Evolutionary conservation across 768 basidiomycete species (phyloP).

Genomic region (Dentipellis sp.): DNA sequence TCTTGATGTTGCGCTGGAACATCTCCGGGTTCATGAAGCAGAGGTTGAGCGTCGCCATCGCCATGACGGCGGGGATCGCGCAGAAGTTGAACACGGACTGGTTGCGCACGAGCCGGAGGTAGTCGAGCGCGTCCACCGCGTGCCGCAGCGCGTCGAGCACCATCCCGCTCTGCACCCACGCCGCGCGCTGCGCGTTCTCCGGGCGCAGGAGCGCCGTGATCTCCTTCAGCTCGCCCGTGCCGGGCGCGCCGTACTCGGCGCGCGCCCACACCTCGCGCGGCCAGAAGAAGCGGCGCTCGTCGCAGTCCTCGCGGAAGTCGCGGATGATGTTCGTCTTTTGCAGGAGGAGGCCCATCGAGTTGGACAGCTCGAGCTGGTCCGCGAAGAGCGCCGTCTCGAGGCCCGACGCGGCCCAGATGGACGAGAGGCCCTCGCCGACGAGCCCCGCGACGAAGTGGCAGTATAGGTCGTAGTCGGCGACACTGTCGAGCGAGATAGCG

Average conservation of each 20-base stretch:
- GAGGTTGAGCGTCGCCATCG: slow-evolving; percentile 83
- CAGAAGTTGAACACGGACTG: slow-evolving; percentile 95
- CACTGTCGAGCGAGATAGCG: slow-evolving; percentile 58
- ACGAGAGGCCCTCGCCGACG: slow-evolving; percentile 90
- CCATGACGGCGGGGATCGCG: slow-evolving; percentile 92
- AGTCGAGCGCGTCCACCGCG: slow-evolving; percentile 79
- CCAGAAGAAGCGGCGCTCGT: slow-evolving; percentile 87
- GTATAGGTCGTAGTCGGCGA: slow-evolving; percentile 91
- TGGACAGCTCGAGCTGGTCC: slow-evolving; percentile 78
- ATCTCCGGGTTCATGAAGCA: slow-evolving; percentile 92
- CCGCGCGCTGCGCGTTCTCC: slow-evolving; percentile 51
- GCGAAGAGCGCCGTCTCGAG: slow-evolving; percentile 73
- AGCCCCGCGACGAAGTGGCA: slow-evolving; percentile 98
- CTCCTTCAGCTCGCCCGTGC: slow-evolving; percentile 34
- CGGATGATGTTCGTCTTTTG: slow-evolving; percentile 99
- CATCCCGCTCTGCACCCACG: slow-evolving; percentile 85
- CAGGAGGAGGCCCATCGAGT: slow-evolving; percentile 90
- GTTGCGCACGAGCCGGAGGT: slow-evolving; percentile 76
- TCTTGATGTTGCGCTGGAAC: slow-evolving; percentile 87
- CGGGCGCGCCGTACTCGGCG: slow-evolving; percentile 36
- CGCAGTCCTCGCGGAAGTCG: slow-evolving; percentile 87
- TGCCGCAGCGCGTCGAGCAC: slow-evolving; percentile 82
- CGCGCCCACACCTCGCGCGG: slow-evolving; percentile 83
- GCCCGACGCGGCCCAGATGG: slow-evolving; percentile 77
- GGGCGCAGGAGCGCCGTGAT: slow-evolving; percentile 59